These are phyloP conservation scores for Euphorbia tirucalli DNA, from an alignment of 345 rosid species.

Conservation along the genomic window DNA sequence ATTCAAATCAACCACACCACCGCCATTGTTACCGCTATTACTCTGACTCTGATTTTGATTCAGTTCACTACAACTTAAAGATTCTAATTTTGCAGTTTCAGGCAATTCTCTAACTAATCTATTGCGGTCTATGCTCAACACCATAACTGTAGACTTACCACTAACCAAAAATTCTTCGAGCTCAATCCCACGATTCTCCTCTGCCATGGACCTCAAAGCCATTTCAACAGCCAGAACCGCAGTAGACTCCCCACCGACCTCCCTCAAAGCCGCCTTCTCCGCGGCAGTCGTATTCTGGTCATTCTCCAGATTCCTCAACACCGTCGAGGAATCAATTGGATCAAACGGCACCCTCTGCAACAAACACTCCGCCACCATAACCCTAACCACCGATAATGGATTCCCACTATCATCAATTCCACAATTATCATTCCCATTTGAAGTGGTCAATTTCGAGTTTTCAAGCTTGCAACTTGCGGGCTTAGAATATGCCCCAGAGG, in stretches of 20 bases:
- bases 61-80: conserved; percentile 22
- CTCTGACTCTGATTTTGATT: conserved; percentile 19
- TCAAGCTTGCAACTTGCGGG: conserved; percentile 6
- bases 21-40: conserved; percentile 5
- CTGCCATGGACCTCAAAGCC: conserved; percentile 80
- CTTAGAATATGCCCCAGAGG: neutral
- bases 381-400: conserved; percentile 66
- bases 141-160: conserved; percentile 85
- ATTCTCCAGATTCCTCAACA: conserved; percentile 87
- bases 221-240: conserved; percentile 74
- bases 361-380: conserved; percentile 85
- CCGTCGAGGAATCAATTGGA: conserved; percentile 71
- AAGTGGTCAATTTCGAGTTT: neutral
- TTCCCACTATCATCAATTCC: conserved; percentile 44
- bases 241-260: conserved; percentile 81
- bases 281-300: conserved; percentile 57
- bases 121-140: conserved; percentile 69
- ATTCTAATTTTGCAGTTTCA: conserved; percentile 48
- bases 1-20: conserved; percentile 30
- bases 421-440: conserved; percentile 3
- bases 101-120: conserved; percentile 73
- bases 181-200: conserved; percentile 78
- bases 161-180: conserved; percentile 78
- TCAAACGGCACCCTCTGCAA: conserved; percentile 76
- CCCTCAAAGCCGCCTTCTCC: conserved; percentile 78